Conservation (phyloP, 306 rosid genomes). For the Quercus aquifolioides region DNA sequence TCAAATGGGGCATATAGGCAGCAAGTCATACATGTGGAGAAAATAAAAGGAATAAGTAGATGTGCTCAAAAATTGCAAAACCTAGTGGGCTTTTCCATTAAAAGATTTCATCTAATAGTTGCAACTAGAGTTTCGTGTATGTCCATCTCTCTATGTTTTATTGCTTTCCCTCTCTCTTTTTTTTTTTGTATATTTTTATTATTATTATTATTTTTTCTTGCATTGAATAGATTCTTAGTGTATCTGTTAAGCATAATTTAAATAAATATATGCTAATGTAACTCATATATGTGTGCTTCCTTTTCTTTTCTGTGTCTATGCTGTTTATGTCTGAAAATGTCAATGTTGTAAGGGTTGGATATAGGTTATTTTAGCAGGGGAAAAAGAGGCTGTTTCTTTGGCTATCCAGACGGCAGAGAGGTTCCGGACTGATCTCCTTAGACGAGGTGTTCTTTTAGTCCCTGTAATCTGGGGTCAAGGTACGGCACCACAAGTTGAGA, state of each 20-base stretch:
- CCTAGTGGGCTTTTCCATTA: not conserved
- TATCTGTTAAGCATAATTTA: not conserved
- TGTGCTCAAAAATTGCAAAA: not conserved
- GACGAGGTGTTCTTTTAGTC: slow-evolving; percentile 81
- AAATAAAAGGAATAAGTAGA: not conserved
- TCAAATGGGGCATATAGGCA: not conserved
- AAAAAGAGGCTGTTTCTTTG: slow-evolving; percentile 64
- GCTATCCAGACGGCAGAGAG: slow-evolving; percentile 76
- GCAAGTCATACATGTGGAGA: not conserved
- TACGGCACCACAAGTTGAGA: slow-evolving; percentile 56
- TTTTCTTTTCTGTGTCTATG: not conserved
- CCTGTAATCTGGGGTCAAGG: slow-evolving; percentile 85
- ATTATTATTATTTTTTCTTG: not conserved
- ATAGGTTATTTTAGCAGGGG: slow-evolving; percentile 95
- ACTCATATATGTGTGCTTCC: not conserved
- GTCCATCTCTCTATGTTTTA: not conserved
- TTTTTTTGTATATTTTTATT: too few relatives aligned
- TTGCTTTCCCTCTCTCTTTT: not conserved
- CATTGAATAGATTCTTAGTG: not conserved
- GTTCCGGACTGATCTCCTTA: slow-evolving; percentile 74
- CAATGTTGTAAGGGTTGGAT: slow-evolving; percentile 29
- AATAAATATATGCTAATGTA: not conserved
- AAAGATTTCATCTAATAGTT: not conserved
- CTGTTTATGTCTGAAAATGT: slow-evolving; percentile 2
- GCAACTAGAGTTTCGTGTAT: not conserved